Conservation (phyloP, 108 stramenopile genomes). For the Cyclostephanos invisitatus region DNA sequence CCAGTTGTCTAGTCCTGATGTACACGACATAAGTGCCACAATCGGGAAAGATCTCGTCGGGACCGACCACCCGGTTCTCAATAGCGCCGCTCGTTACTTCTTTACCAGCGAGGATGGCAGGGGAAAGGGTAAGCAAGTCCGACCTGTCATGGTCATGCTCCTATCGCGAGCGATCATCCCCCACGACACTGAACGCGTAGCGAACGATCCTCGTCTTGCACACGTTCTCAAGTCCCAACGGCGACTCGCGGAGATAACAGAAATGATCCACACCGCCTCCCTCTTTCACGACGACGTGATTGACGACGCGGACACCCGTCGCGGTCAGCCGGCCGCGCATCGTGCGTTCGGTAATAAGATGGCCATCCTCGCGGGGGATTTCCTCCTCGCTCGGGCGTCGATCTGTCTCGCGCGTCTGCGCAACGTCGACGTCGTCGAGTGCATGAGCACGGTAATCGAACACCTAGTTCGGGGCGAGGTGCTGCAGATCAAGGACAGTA, state of each 20-base stretch:
- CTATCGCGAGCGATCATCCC: conserved; percentile 74
- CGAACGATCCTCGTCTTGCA: conserved; percentile 9
- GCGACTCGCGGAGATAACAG: conserved; percentile 96
- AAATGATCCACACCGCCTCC: conserved; percentile 98
- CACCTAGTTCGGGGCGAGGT: conserved; percentile 98
- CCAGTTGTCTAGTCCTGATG: conserved; percentile 58
- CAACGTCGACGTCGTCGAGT: conserved; percentile 93
- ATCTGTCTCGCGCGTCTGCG: conserved; percentile 93
- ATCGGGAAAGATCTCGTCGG: conserved; percentile 81
- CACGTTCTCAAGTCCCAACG: conserved; percentile 75
- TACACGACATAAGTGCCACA: conserved; percentile 69
- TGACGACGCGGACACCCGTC: conserved; percentile 93
- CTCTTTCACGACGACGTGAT: conserved; percentile 99
- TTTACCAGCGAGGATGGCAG: conserved; percentile 72
- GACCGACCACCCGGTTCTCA: conserved; percentile 83
- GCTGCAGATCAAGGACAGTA: conserved; percentile 85
- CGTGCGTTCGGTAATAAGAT: conserved; percentile 97
- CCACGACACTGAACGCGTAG: conserved; percentile 11
- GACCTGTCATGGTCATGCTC: conserved; percentile 87
- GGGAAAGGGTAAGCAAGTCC: conserved; percentile 75
- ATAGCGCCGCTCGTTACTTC: conserved; percentile 82
- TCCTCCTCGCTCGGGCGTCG: conserved; percentile 94
- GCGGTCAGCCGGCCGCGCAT: conserved; percentile 91
- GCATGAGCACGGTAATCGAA: conserved; percentile 97
- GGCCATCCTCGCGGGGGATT: conserved; percentile 98